Evolutionary conservation across 192 early-diverging fungal genomes (phyloP), one percentile per base, ranked within the genome.

Genomic region (Backusella sp.): DNA sequence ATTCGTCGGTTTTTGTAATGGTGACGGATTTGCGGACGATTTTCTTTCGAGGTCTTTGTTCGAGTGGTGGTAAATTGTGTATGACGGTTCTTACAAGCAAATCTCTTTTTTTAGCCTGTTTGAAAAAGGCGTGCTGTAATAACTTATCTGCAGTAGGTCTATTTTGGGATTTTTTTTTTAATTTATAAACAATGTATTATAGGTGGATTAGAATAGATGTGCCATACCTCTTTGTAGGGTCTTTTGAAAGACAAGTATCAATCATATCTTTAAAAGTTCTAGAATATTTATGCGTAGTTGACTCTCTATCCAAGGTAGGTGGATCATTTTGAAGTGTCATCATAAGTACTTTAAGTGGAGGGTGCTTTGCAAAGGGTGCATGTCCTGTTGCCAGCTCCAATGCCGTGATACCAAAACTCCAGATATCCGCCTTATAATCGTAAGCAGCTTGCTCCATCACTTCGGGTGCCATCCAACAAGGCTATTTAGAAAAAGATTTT

Each of bases 361-460:
- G 93, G 74, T 88, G 94, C 77, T 95, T 95, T 15, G 95, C 94
- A 79, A 94, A 95, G 7, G 95, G 95, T 8, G 95, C 95, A 79
- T 94, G 92, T 8, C 95, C 95, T 23, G 92, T 94, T 4, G 95
- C 93, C 14, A 96, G 77, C 77, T 96, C 95, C 52, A 96, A 79
- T 5, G 92, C 88, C 6, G 95, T 96, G 42, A 96, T 96, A 42
- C 95, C 95, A 84, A 96, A 96, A 74, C 90, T 92, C 95, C 95
- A 96, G 66, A 96, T 94, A 77, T 96, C 95, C 2, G 95, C 95
- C 77, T 95, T 95, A 77, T 90, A 95, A 77, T 95, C 92, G 83
- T 96, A 96, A 1, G 91, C 93, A 12, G 88, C 87, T 77, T 96
- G 95, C 73, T 96, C 93, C 95, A 96, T 96, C n/a, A 96, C 94